These are phyloP conservation scores for Meyerozyma guilliermondii DNA, from an alignment of 1,139 yeast genomes.

Conservation along the genomic window DNA sequence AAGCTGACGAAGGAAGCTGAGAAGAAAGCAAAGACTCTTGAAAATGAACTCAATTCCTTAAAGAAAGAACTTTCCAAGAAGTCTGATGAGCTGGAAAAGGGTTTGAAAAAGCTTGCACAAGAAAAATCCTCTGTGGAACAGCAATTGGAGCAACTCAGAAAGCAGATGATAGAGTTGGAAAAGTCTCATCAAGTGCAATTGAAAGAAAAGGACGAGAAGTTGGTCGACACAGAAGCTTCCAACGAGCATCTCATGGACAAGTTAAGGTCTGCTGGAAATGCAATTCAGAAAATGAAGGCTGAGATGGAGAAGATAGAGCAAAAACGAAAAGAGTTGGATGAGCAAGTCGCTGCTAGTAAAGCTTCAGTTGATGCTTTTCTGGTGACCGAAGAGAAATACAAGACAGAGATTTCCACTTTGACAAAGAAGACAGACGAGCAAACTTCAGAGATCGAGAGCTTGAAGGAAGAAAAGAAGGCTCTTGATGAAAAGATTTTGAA, in stretches of 20 bases:
- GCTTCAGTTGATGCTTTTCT: constrained; percentile 7
- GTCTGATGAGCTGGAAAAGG: constrained; percentile 16
- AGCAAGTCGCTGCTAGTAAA: constrained; percentile 10
- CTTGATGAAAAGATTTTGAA: constrained; percentile 1
- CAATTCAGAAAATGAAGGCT: constrained; percentile 35
- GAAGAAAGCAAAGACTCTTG: constrained; percentile 30
- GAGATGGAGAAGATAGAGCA: background rate
- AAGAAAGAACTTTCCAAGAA: constrained; percentile 1
- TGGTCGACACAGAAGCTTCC: constrained; percentile 27
- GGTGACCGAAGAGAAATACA: background rate
- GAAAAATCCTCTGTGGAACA: constrained; percentile 11
- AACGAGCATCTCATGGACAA: constrained; percentile 39
- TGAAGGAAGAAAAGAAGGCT: background rate
- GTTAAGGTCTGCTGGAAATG: constrained; percentile 42
- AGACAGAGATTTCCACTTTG: constrained; percentile 7
- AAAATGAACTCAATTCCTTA: constrained; percentile 31
- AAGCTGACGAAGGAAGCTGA: constrained; percentile 55
- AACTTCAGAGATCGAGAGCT: background rate
- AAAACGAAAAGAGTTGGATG: constrained; percentile 4
- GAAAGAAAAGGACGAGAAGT: constrained; percentile 18
- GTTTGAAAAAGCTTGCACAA: constrained; percentile 13
- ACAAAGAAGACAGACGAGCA: constrained; percentile 2
- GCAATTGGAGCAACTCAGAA: constrained; percentile 8
- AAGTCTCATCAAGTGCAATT: constrained; percentile 12
- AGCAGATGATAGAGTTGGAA: constrained; percentile 9